Evolutionary conservation across 495 filamentous ascomycete genomes (phyloP).

Genomic region (Hypoxylon crocopeplum): DNA sequence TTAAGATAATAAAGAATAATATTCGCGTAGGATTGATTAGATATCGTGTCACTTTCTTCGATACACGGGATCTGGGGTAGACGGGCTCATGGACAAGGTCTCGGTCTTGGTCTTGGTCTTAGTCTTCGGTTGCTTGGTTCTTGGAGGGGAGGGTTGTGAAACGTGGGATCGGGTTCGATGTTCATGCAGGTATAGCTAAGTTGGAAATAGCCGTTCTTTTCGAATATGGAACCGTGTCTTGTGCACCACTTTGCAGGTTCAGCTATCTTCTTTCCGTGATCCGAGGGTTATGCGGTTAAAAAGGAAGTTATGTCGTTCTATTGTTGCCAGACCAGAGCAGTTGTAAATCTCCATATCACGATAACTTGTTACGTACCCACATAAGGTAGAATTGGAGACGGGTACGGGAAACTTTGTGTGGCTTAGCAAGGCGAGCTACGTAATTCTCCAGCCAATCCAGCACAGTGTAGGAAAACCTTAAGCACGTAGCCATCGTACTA

Average conservation of each 20-base stretch:
- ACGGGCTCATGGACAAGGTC: constrained; percentile 15
- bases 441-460: constrained; percentile 13
- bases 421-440: constrained; percentile 34
- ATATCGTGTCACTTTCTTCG: constrained; percentile 12
- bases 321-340: not conserved
- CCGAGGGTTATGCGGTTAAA: not conserved
- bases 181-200: constrained; percentile 21
- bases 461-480: not conserved
- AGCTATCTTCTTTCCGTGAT: not conserved
- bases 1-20: not conserved
- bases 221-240: not conserved
- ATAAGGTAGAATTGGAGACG: constrained; percentile 7
- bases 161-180: constrained; percentile 30
- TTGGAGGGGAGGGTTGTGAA: constrained; percentile 31
- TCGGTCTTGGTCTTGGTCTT: not conserved
- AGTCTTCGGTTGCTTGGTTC: constrained; percentile 27
- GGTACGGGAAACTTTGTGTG: constrained; percentile 20
- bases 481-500: not conserved
- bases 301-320: not conserved
- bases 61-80: constrained; percentile 28
- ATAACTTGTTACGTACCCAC: too few species aligned
- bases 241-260: too few species aligned
- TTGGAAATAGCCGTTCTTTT: not conserved
- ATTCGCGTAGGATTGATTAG: constrained; percentile 21
- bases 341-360: constrained; percentile 7